Conservation (phyloP, 148 eudicot genomes). For the Arctostaphylos glauca region DNA sequence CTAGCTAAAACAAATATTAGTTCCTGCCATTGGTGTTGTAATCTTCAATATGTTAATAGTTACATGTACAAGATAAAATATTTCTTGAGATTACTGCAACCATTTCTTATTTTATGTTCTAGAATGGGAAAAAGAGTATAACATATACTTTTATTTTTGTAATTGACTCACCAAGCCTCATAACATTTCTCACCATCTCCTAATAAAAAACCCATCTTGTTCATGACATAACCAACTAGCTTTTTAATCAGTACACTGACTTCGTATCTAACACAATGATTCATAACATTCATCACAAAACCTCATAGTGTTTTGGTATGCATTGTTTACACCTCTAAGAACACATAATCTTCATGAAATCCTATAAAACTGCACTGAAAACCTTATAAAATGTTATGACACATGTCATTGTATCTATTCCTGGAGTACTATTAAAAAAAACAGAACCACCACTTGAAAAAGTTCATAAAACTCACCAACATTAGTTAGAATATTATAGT, state of each 20-base stretch:
- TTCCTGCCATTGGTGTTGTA: no score
- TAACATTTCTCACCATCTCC: background rate
- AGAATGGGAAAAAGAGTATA: background rate
- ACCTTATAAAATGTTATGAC: background rate
- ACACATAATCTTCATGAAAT: background rate
- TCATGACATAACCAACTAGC: background rate
- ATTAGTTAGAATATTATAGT: background rate
- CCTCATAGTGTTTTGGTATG: background rate
- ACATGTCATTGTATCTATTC: background rate
- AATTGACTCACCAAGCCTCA: background rate
- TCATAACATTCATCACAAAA: background rate
- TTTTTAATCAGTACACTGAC: background rate
- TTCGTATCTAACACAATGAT: background rate
- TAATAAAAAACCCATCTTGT: background rate
- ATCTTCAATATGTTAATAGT: background rate
- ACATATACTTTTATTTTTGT: background rate
- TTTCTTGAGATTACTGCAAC: no score
- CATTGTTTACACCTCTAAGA: background rate
- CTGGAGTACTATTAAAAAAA: background rate
- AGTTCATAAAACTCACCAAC: background rate
- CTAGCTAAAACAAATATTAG: no score
- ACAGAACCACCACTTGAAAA: background rate
- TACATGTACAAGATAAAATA: background rate
- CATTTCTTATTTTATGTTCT: background rate
- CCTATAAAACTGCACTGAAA: background rate